Evolutionary conservation across 208 protist species (phyloP).

Genomic region (Leishmania amazonensis): DNA sequence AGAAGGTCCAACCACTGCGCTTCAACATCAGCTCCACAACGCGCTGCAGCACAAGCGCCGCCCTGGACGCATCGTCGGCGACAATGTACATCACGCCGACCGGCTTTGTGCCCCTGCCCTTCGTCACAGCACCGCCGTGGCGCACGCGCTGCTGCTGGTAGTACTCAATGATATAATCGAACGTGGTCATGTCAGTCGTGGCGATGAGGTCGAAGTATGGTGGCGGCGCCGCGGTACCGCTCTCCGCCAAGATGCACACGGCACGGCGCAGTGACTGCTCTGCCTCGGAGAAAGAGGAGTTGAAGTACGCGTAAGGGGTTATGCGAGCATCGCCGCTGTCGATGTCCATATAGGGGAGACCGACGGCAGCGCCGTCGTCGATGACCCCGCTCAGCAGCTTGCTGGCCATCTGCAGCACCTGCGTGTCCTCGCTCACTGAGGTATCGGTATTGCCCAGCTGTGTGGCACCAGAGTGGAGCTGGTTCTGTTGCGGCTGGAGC

Average conservation of each 20-base stretch:
- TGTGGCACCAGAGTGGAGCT: background rate
- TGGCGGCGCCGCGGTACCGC: conserved; percentile 2
- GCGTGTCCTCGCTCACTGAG: conserved; percentile 24
- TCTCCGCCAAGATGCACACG: background rate
- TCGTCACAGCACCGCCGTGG: conserved; percentile 5
- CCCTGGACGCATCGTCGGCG: conserved; percentile 44
- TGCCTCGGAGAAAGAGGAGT: conserved; percentile 40
- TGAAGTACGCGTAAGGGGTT: conserved; percentile 54
- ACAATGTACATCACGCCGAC: conserved; percentile 63
- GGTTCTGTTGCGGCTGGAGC: background rate
- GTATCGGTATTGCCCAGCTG: conserved; percentile 9
- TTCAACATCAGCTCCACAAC: conserved; percentile 59
- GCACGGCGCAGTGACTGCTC: conserved; percentile 32
- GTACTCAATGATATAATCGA: conserved; percentile 71
- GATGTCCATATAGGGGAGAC: conserved; percentile 17
- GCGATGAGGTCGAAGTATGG: conserved; percentile 80
- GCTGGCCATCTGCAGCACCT: conserved; percentile 24
- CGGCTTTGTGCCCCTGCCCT: conserved; percentile 25
- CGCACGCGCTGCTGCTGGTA: conserved; percentile 49
- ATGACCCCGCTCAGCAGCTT: conserved; percentile 8
- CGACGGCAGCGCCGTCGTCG: background rate
- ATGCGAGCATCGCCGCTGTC: conserved; percentile 9
- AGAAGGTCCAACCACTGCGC: conserved; percentile 21
- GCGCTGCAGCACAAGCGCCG: conserved; percentile 54
- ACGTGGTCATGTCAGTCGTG: conserved; percentile 69